Evolutionary conservation across 2,329 filamentous ascomycete genomes (phyloP), one percentile per base, ranked within the genome.

Genomic region (Fusarium sp.): DNA sequence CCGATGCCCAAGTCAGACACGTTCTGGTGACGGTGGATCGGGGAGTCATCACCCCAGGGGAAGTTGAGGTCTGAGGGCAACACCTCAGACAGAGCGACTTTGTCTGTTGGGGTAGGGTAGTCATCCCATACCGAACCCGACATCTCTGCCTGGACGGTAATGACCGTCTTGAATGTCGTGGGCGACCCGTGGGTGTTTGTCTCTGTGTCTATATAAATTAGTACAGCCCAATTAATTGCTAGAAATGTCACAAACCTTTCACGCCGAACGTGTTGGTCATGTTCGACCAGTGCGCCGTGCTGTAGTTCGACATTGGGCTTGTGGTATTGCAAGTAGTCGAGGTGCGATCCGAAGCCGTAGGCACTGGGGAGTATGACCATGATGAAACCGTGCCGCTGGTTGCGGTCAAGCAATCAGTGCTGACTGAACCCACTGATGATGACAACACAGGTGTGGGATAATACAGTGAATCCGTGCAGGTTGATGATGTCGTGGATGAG

Each of bases 21-120:
- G 54, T 77, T 77, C 30, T 76, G 75, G 51, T 80, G 78, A 7
- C 79, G 78, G 62, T 81, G 79, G 34, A 78, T 59, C 2, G 79
- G 79, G 39, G 75, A 79, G 63, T 76, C 73, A 30, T 76, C 77
- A 13, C 78, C 79, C 79, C 79, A 81, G 3, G 80, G 79, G 26
- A 74, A 80, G 59, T 79, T 77, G 18, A 77, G 73, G 30, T 78
- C 77, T 4, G 71, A 67, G 8, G 78, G 76, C 31, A 79, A 58
- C 11, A 62, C 45, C 34, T 69, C 64, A 21, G 68, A 62, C 16
- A 65, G 23, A n/a, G 42, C 30, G 4, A 60, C 58, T 37, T 52
- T 65, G 41, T 54, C 67, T 3, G 72, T 74, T 37, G 74, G 71
- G 16, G 59, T 55, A 28, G 75, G 71, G 50, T 70, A 63, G 14